Base-by-base conservation (phyloP, 2,329 filamentous ascomycete species). In the Alternaria alternata region DNA sequence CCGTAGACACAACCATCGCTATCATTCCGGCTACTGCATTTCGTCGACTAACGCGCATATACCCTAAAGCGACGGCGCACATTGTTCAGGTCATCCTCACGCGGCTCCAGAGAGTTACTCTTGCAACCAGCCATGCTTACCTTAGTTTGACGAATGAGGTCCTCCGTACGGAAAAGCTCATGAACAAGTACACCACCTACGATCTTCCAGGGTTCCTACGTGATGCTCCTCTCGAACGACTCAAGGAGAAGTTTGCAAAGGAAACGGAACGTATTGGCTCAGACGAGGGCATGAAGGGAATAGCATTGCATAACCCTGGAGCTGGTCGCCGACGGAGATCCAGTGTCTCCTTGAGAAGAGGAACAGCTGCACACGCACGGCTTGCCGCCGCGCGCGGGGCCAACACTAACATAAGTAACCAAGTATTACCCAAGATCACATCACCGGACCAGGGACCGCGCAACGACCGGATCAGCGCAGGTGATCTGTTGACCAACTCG, bases 21-120 rank as follows among this genome's bases (percentile, higher is more conserved):
- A 96, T 99, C 65, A 99, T 99, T 58, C 96, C 96, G 1, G 95
- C 95, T 1, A 97, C 93, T 75, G 96, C 95, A 4, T 99, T 99
- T 71, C 89, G 93, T 54, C 89, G 96, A 8, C 83, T 99, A 53
- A 99, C 96, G 51, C 89, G 92, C 73, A 90, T 97, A 24, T 99
- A 98, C 70, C 95, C 95, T 9, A 96, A 96, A 81, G 94, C 96
- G 9, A 97, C 95, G 2, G 91, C 95, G 2, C 96, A 99, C 73
- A 98, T 99, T 65, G 93, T 99, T 6, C 95, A 99, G 75, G 94
- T 99, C 46, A 99, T 99, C 62, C 81, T 99, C 32, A 97, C 96
- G 3, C 88, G 96, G 49, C 89, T 99, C 52, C 94, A 99, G 75
- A 86, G 96, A 68, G 96, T 99, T 3, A 99, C 95, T 0, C 87